phyloP scores from a whole-genome alignment of 2,329 filamentous ascomycete genomes.

The Pseudopyrenochaeta lycopersici region DNA sequence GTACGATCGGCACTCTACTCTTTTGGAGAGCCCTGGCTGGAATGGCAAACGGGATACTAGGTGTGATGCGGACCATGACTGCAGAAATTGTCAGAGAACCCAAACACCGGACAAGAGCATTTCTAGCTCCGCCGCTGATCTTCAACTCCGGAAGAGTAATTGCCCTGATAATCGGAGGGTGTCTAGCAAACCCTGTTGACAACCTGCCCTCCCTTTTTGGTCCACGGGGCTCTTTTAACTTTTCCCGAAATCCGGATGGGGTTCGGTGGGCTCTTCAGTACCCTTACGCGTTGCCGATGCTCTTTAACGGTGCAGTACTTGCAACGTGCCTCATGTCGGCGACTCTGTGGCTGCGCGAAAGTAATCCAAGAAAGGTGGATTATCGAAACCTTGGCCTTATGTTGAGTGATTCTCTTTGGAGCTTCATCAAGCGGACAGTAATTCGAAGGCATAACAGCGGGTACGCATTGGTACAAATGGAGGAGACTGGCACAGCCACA shows the following conservation, averaged over 20 bases:
- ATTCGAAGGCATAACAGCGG: slow-evolving; percentile 9
- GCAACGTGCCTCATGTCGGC: slow-evolving; percentile 62
- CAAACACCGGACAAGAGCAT: slow-evolving; percentile 64
- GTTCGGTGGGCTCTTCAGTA: slow-evolving; percentile 70
- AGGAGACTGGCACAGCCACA: slow-evolving; percentile 16
- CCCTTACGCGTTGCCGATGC: slow-evolving; percentile 73
- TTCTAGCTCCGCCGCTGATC: slow-evolving; percentile 69
- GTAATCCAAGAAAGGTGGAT: slow-evolving; percentile 41
- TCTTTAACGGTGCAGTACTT: slow-evolving; percentile 70
- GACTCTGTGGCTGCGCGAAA: slow-evolving; percentile 72
- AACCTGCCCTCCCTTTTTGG: slow-evolving; percentile 70
- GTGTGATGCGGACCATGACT: slow-evolving; percentile 77
- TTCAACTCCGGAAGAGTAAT: slow-evolving; percentile 65
- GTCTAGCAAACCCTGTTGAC: slow-evolving; percentile 70
- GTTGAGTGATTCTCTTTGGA: slow-evolving; percentile 43
- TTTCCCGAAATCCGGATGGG: slow-evolving; percentile 66
- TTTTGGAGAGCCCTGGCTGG: slow-evolving; percentile 73
- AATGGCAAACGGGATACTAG: slow-evolving; percentile 73
- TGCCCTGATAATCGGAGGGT: slow-evolving; percentile 61
- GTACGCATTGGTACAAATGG: slow-evolving; percentile 20
- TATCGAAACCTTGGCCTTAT: slow-evolving; percentile 47
- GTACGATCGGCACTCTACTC: slow-evolving; percentile 67
- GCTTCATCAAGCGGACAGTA: slow-evolving; percentile 36
- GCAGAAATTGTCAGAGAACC: slow-evolving; percentile 74
- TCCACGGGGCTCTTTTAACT: slow-evolving; percentile 66